phyloP scores from a whole-genome alignment of 129 eudicot species.

The Rutidosis leptorrhynchoides region DNA sequence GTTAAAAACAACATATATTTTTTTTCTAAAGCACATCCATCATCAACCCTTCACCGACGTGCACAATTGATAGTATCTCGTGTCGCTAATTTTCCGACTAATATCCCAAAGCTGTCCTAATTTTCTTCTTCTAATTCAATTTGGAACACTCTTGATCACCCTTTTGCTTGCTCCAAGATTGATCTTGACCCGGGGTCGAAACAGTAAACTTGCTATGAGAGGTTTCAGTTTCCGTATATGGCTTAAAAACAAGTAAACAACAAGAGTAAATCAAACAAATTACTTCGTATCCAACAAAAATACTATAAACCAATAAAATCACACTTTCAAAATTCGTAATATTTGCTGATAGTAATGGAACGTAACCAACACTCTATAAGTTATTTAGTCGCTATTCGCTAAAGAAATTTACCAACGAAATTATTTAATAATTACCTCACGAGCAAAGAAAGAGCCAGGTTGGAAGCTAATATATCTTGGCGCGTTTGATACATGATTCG shows the following conservation, averaged over 20 bases:
- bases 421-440: no score
- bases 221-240: background rate
- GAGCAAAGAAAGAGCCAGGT: conserved; percentile 22
- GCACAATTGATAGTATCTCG: background rate
- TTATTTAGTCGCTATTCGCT: no score
- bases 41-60: no score
- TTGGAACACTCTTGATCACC: background rate
- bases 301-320: no score
- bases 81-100: background rate
- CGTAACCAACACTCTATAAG: no score
- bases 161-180: background rate
- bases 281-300: no score
- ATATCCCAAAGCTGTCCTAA: background rate
- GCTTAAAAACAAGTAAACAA: background rate
- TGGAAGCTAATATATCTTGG: conserved; percentile 3
- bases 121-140: background rate
- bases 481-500: background rate
- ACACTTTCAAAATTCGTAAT: no score
- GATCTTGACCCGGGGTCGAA: background rate
- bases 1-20: no score
- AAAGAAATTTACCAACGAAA: no score
- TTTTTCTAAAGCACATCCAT: no score
- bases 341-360: no score
- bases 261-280: background rate
- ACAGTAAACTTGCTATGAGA: background rate